Percentiles rank a stretch among this genome's conserved stretches.
Conservation (phyloP, 139 green algal genomes). For the Chlorella sp. region DNA sequence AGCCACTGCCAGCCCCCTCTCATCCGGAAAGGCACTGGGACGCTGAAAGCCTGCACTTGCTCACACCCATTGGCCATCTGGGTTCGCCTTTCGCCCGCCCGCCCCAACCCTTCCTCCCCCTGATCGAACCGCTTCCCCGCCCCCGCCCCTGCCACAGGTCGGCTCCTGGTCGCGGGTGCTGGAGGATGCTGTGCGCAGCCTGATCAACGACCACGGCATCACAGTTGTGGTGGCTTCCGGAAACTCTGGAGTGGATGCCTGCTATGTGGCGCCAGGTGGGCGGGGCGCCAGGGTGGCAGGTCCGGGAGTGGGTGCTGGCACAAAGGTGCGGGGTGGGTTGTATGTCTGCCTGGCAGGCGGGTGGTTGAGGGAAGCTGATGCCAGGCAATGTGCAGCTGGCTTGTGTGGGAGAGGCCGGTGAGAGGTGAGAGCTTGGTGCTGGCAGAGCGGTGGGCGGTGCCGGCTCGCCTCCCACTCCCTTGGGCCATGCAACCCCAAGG, state of each 20-base stretch:
- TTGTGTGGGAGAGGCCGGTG: too few relatives aligned
- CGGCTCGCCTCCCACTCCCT: background rate
- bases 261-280: conserved; percentile 55
- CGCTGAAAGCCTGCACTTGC: background rate
- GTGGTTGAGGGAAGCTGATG: too few relatives aligned
- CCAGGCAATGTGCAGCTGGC: too few relatives aligned
- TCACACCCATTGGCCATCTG: too few relatives aligned
- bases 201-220: conserved; percentile 54
- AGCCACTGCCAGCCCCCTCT: too few relatives aligned
- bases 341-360: too few relatives aligned
- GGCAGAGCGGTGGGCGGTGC: background rate
- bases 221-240: conserved; percentile 48
- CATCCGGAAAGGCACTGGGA: background rate
- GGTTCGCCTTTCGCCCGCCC: background rate
- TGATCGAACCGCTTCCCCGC: background rate
- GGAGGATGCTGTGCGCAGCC: conserved; percentile 49
- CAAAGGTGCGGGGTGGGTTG: too few relatives aligned
- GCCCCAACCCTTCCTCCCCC: background rate
- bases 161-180: conserved; percentile 50
- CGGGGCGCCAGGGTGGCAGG: too few relatives aligned
- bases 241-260: conserved; percentile 54
- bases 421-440: background rate
- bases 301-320: too few relatives aligned
- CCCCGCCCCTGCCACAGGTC: background rate
- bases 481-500: background rate